Conservation (phyloP, 306 rosid species). For the Cercis canadensis region DNA sequence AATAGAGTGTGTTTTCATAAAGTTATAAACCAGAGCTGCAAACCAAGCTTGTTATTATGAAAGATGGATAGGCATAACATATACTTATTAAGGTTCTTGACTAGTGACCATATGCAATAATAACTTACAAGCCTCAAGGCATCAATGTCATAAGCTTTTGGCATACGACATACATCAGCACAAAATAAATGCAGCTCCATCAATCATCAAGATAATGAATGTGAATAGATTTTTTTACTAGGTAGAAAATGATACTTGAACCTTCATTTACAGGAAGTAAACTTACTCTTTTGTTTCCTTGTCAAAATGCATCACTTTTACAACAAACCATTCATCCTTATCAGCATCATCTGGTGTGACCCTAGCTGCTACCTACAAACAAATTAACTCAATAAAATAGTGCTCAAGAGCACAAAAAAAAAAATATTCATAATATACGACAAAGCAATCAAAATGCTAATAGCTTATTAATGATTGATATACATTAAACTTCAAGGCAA, state of each 20-base stretch:
- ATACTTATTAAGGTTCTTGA: conserved; percentile 8
- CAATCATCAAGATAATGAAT: conserved; percentile 18
- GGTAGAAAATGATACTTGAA: conserved; percentile 17
- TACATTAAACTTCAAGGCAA: conserved; percentile 13
- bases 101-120: neutral
- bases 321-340: conserved; percentile 94
- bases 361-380: conserved; percentile 88
- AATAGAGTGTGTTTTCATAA: neutral
- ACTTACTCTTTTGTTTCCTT: conserved; percentile 94
- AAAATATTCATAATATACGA: conserved; percentile 12
- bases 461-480: neutral
- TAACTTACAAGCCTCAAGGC: conserved; percentile 9
- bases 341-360: conserved; percentile 87
- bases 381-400: conserved; percentile 39
- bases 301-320: conserved; percentile 93
- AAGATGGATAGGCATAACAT: conserved; percentile 11
- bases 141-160: conserved; percentile 7
- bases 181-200: neutral
- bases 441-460: neutral
- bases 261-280: conserved; percentile 15
- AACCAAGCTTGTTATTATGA: neutral
- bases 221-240: neutral
- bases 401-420: conserved; percentile 17
- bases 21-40: conserved; percentile 19
- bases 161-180: neutral